Conservation (phyloP, 768 basidiomycete species). For the Porphyrellus cyaneotinctus region DNA sequence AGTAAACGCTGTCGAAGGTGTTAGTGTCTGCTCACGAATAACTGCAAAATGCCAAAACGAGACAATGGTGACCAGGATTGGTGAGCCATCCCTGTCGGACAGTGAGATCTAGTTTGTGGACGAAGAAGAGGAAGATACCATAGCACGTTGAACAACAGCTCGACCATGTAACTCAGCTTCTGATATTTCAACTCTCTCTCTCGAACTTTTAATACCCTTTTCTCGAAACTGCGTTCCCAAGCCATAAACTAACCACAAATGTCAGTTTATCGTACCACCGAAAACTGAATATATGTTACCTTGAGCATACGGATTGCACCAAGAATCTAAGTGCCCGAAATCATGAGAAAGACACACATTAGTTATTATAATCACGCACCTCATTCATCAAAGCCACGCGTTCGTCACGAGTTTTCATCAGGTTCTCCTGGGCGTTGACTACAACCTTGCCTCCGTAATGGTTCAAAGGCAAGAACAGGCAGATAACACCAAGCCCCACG, state of each 20-base stretch:
- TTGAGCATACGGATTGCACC: constrained; percentile 92
- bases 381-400: constrained; percentile 92
- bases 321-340: constrained; percentile 46
- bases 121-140: constrained; percentile 36
- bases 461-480: constrained; percentile 71
- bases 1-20: constrained; percentile 84
- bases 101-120: neutral
- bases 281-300: constrained; percentile 19
- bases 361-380: constrained; percentile 24
- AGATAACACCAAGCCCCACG: constrained; percentile 72
- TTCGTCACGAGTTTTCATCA: constrained; percentile 92
- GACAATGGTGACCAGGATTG: constrained; percentile 56
- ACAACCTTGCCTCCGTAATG: constrained; percentile 81
- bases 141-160: constrained; percentile 57
- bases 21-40: constrained; percentile 60
- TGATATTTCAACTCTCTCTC: constrained; percentile 82
- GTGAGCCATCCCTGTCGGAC: constrained; percentile 39
- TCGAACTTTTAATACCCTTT: constrained; percentile 64
- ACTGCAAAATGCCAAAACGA: constrained; percentile 74
- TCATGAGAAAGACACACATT: neutral
- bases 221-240: constrained; percentile 88
- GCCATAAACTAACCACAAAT: constrained; percentile 74
- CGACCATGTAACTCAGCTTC: constrained; percentile 81
- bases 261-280: neutral
- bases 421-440: constrained; percentile 71